These are phyloP conservation scores for Auriculariales sp. DNA, from an alignment of 768 basidiomycete genomes.

Conservation along the genomic window DNA sequence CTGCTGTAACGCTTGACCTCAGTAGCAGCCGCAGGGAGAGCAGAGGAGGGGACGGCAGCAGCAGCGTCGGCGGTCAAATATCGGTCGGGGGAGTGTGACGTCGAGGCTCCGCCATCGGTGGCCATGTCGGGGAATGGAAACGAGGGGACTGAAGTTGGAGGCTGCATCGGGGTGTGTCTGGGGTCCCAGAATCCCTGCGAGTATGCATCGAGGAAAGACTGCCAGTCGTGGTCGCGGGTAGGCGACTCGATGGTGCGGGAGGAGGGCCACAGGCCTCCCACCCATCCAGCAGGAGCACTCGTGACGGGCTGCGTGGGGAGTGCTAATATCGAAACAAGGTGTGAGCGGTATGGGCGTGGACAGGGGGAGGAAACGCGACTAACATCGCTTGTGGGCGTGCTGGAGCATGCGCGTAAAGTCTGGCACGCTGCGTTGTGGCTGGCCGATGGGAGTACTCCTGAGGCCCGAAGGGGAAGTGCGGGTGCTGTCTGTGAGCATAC, in stretches of 20 bases:
- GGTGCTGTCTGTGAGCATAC: too few species aligned
- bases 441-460: not conserved
- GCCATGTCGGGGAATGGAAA: constrained; percentile 15
- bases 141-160: constrained; percentile 16
- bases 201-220: constrained; percentile 63
- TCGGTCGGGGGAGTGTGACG: not conserved
- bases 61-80: not conserved
- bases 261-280: not conserved
- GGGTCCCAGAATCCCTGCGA: constrained; percentile 71
- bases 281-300: not conserved
- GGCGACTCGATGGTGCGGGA: not conserved
- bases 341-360: not conserved
- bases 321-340: not conserved
- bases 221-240: constrained; percentile 40
- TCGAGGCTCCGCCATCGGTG: constrained; percentile 8
- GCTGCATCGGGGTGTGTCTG: constrained; percentile 48
- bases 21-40: too few species aligned
- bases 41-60: not conserved
- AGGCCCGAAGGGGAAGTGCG: too few species aligned
- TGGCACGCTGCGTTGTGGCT: not conserved
- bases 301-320: not conserved
- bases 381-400: not conserved
- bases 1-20: too few species aligned
- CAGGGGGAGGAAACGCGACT: not conserved
- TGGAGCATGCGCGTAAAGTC: not conserved